Evolutionary conservation across 306 rosid species (phyloP).

Genomic region (Cicer chorassanicum): DNA sequence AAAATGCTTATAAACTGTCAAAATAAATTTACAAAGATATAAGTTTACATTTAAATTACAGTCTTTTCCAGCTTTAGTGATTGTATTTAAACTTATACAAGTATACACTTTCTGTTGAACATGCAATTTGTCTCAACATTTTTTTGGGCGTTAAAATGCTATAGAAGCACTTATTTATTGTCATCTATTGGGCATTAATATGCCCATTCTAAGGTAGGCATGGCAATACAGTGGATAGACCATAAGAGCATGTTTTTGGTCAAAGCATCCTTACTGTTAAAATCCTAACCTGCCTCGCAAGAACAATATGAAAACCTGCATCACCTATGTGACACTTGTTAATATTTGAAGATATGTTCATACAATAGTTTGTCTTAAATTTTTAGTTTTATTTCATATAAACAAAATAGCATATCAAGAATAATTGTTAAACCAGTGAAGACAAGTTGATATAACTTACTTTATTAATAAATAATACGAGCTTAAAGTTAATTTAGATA

Average conservation of each 20-base stretch:
- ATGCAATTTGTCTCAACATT: constrained; percentile 13
- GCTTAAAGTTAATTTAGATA: constrained; percentile 10
- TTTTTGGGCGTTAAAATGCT: constrained; percentile 16
- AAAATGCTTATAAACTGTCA: neutral
- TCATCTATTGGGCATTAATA: constrained; percentile 14
- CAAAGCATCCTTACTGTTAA: constrained; percentile 7
- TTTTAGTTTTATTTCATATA: constrained; percentile 2
- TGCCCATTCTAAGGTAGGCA: neutral
- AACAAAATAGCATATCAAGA: neutral
- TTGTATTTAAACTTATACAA: neutral
- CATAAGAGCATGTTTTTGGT: neutral
- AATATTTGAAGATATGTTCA: constrained; percentile 12
- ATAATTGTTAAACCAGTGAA: constrained; percentile 16
- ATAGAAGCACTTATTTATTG: neutral
- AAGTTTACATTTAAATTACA: neutral
- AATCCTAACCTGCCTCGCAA: neutral
- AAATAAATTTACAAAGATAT: neutral
- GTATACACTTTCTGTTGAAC: constrained; percentile 10
- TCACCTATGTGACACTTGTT: neutral
- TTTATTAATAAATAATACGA: neutral
- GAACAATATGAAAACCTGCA: constrained; percentile 1
- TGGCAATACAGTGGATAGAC: constrained; percentile 9
- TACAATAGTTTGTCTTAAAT: neutral
- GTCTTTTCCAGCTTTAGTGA: neutral
- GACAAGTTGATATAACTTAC: neutral